Percentiles rank a stretch among this genome's conserved stretches.
phyloP scores from a whole-genome alignment of 2,329 filamentous ascomycete genomes.

The Cytospora schulzeri region DNA sequence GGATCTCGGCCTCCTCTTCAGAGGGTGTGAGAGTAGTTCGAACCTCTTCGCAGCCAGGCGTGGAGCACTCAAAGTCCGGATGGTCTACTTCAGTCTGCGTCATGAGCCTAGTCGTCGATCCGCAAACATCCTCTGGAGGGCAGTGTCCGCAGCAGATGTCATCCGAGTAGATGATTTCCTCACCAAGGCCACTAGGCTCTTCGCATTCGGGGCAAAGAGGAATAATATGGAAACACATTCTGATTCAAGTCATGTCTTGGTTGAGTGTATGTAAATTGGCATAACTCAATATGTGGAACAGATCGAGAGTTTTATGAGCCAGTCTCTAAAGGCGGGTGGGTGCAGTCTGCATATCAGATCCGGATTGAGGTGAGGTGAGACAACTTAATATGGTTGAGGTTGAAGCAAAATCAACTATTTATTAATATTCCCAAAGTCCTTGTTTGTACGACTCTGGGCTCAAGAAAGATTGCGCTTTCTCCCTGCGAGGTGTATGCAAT shows the following conservation, averaged over 20 bases:
- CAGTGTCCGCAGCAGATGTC: conserved; percentile 24
- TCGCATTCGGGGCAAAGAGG: conserved; percentile 26
- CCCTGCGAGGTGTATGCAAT: too few species aligned
- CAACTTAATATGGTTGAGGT: too few species aligned
- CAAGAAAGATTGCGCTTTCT: too few species aligned
- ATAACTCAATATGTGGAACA: too few species aligned
- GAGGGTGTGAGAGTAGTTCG: neutral
- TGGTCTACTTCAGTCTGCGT: conserved; percentile 23
- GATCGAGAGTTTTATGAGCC: too few species aligned
- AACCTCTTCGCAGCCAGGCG: conserved; percentile 16
- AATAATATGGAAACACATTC: conserved; percentile 28
- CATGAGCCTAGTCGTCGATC: conserved; percentile 23
- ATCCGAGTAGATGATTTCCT: conserved; percentile 26
- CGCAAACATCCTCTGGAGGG: conserved; percentile 12
- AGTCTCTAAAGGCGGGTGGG: too few species aligned
- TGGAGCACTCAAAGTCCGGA: conserved; percentile 25
- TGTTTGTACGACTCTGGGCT: too few species aligned
- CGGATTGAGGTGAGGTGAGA: too few species aligned
- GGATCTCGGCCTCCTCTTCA: conserved; percentile 23
- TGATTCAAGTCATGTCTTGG: neutral
- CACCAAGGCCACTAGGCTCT: conserved; percentile 26
- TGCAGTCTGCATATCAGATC: too few species aligned
- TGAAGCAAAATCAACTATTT: too few species aligned
- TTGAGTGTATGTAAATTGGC: too few species aligned
- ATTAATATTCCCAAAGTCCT: too few species aligned